Base-by-base conservation (phyloP, 129 eudicot genomes). In the Rutidosis leptorrhynchoides region DNA sequence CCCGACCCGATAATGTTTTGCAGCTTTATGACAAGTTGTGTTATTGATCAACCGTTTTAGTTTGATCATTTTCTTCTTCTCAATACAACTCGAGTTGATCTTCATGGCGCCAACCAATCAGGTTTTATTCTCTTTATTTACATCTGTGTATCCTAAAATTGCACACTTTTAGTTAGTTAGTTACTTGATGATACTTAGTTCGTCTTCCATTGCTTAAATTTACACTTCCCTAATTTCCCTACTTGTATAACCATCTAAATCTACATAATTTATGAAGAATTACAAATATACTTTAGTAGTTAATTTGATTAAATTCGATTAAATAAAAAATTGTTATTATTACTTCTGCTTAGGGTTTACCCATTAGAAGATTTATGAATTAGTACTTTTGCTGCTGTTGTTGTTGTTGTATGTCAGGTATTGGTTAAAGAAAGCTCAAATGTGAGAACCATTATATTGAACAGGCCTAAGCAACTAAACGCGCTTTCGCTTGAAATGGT, bases 391-490 rank as follows among this genome's bases (percentile, higher is more conserved):
- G 52, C 43, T 23, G 12, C 3, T 52, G 65, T 1, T 66, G 19
- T 21, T 14, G 32, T 59, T 4, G 55, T 63, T 58, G 21, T 58
- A 64, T 72, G 60, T 53, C 85, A 92, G 98, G 82, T 92, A 40
- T 68, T 88, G 82, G 85, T 83, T 72, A 85, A 88, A 61, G 81
- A 82, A 76, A 78, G 65, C 42, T 82, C 76, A 21, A 58, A 30
- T 69, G 82, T 72, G 55, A 85, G 83, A 73, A 80, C 73, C 62
- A 53, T 88, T 45, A 75, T 65, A 48, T 52, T 88, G 51, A 92
- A 92, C 76, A 82, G 98, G 77, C 79, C 96, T 35, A 92, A 82
- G 78, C 96, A 92, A 71, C 89, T 92, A 62, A 92, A 92, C 78
- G 96, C 89, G 30, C 85, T 92, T 45, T 83, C 90, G 6, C 65